These are phyloP conservation scores for Rhododendron ovatum DNA, from an alignment of 148 eudicot species.

Conservation along the genomic window DNA sequence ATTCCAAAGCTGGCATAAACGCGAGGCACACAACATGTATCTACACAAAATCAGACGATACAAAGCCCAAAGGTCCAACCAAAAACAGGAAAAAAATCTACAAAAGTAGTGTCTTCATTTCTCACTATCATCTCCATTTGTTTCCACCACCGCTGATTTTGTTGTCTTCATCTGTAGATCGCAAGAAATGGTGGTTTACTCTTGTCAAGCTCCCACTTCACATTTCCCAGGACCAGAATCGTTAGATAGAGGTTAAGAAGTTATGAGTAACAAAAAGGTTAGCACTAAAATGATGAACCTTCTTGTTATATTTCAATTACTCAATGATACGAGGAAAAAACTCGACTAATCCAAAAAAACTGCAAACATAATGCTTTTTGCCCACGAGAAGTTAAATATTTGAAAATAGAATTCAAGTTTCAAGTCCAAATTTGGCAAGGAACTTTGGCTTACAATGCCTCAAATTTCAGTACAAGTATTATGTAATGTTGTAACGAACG, in stretches of 20 bases:
- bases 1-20: too few relatives aligned
- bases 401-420: background rate
- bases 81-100: background rate
- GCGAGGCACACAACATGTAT: background rate
- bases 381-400: background rate
- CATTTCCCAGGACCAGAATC: background rate
- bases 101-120: too few relatives aligned
- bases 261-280: background rate
- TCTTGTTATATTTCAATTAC: background rate
- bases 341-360: background rate
- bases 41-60: background rate
- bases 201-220: background rate
- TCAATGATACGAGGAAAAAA: background rate
- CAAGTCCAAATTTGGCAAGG: background rate
- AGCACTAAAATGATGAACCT: background rate
- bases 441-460: background rate
- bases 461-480: background rate
- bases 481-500: background rate
- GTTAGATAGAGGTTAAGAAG: background rate
- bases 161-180: too few relatives aligned
- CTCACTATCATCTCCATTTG: too few relatives aligned
- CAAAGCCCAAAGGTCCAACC: background rate
- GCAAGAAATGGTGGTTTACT: background rate
- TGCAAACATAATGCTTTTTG: background rate
- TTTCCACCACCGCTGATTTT: too few relatives aligned